Conservation (phyloP, 805 yeast genomes). For the Ogataea sp. region DNA sequence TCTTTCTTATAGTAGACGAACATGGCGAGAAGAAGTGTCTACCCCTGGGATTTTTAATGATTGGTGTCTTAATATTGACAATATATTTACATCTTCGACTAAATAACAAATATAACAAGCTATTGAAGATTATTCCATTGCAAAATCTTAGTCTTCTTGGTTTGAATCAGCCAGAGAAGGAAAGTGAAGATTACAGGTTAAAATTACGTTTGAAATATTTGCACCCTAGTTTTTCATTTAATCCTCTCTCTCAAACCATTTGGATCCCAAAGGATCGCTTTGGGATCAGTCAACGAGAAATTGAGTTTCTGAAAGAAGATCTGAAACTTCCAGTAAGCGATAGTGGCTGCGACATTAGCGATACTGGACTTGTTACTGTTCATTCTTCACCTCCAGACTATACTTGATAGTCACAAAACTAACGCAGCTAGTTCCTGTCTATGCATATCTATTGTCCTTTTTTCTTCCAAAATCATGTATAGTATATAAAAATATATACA, state of each 20-base stretch:
- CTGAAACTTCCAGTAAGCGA: constrained; percentile 13
- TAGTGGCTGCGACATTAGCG: constrained; percentile 10
- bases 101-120: constrained; percentile 30
- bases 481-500: too few relatives aligned
- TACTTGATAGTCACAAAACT: too few relatives aligned
- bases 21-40: constrained; percentile 36
- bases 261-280: constrained; percentile 25
- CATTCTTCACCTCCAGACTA: constrained; percentile 9
- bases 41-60: constrained; percentile 41
- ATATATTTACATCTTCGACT: constrained; percentile 49
- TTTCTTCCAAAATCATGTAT: too few relatives aligned
- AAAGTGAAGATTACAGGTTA: constrained; percentile 1
- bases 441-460: too few relatives aligned
- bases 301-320: constrained; percentile 12
- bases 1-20: constrained; percentile 52
- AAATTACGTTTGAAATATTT: constrained; percentile 9
- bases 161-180: background rate
- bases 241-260: constrained; percentile 11
- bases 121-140: constrained; percentile 31
- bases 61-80: constrained; percentile 43
- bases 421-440: too few relatives aligned
- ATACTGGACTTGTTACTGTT: constrained; percentile 5
- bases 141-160: background rate
- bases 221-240: constrained; percentile 17
- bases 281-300: constrained; percentile 22